Evolutionary conservation across 345 rosid species (phyloP), one percentile per base, ranked within the genome.

Genomic region (Eucalyptus globulus): DNA sequence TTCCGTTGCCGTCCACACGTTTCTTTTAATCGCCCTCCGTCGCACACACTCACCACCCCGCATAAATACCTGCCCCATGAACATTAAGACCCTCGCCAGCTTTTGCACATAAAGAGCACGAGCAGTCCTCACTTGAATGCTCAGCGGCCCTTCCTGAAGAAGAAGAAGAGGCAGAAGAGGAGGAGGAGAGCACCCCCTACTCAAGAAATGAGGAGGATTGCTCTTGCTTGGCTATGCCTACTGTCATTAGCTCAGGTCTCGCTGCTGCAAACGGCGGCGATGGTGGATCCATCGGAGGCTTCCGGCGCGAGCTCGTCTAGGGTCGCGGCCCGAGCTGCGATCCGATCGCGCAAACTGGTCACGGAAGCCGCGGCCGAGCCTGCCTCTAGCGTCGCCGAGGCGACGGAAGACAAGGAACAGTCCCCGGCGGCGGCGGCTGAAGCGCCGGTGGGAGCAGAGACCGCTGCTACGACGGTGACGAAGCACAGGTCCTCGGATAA

Each of bases 231-330:
- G 83, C 83, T 72, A 21, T 72, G 83, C 83, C 87, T 89, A 60
- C 88, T 86, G 87, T 31, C 37, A 60, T 53, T 95, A 21, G 89
- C 89, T 49, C 90, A 87, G 91, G 88, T 93, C 83, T 76, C 93
- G 91, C 60, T 85, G 60, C 49, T 91, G 17, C 95, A 91, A 83
- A 88, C 94, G 14, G 83, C 45, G 26, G 83, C 47, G 22, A 37
- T 37, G 90, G 92, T 90, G 54, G 89, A 88, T 49, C 72, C 90
- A 31, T 88, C 89, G 34, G 89, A 65, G 50, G 62, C 49, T 54
- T 87, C 86, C 24, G 87, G 62, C 47, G 9, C 11, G 34, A 67
- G 69, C 83, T 89, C 93, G 87, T 65, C 49, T 87, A 88, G 62
- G 72, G 76, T 87, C 54, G 58, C 47, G 89, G 58, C 56, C 51